phyloP scores from a whole-genome alignment of 208 protist genomes.

The Trypanosoma grayi region DNA sequence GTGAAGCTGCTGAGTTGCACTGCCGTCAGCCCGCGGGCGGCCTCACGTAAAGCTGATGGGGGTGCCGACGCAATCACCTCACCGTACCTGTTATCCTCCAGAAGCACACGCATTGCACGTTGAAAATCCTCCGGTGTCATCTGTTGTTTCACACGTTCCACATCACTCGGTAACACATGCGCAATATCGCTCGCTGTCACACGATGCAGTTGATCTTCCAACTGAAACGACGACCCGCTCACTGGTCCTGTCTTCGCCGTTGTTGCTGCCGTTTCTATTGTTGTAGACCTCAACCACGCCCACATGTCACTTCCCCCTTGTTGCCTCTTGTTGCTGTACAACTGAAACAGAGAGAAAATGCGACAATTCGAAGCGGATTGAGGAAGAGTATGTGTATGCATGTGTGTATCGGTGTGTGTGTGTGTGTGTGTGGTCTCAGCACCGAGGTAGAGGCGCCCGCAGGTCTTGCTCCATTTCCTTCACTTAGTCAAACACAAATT shows the following conservation, averaged over 20 bases:
- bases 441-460: no score
- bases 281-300: not conserved
- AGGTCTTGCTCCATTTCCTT: no score
- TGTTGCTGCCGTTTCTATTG: not conserved
- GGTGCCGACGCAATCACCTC: slow-evolving; percentile 46
- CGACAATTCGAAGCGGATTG: no score
- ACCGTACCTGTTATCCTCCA: slow-evolving; percentile 65
- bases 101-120: slow-evolving; percentile 44
- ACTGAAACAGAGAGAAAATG: no score
- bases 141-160: slow-evolving; percentile 32
- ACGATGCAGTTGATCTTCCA: slow-evolving; percentile 51
- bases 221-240: slow-evolving; percentile 11
- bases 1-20: slow-evolving; percentile 30
- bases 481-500: not conserved
- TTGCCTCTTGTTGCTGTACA: no score
- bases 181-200: slow-evolving; percentile 53
- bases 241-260: no score
- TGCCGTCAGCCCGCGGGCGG: slow-evolving; percentile 33
- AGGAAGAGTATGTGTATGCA: no score
- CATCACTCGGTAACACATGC: slow-evolving; percentile 48
- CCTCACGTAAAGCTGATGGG: slow-evolving; percentile 34
- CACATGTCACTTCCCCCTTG: not conserved
- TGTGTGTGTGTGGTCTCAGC: no score
- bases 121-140: slow-evolving; percentile 41
- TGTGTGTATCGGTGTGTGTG: no score